phyloP scores from a whole-genome alignment of 805 yeast genomes.

The Candida methanosorbosa region DNA sequence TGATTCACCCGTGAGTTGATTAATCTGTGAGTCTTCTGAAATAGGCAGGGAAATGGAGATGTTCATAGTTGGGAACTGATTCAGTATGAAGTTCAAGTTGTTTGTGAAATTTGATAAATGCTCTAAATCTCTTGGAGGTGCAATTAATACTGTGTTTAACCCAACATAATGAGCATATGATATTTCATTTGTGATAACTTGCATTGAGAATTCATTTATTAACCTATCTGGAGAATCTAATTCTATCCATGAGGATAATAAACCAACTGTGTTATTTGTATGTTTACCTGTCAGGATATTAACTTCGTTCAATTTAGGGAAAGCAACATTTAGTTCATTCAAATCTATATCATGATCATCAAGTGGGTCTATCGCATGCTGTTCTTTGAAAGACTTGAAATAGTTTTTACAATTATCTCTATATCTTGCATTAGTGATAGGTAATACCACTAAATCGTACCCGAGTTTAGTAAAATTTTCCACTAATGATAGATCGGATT shows the following conservation, averaged over 20 bases:
- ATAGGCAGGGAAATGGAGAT: constrained; percentile 41
- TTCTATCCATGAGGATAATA: constrained; percentile 65
- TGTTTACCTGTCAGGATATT: constrained; percentile 34
- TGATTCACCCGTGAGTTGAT: constrained; percentile 10
- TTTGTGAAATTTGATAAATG: constrained; percentile 44
- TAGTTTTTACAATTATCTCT: constrained; percentile 32
- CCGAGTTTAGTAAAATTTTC: constrained; percentile 24
- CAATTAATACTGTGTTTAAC: constrained; percentile 42
- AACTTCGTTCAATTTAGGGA: constrained; percentile 33
- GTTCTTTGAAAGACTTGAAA: constrained; percentile 25
- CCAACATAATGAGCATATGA: constrained; percentile 54
- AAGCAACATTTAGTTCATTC: constrained; percentile 25
- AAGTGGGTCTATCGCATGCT: constrained; percentile 27
- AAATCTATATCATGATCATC: constrained; percentile 17
- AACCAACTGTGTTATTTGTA: constrained; percentile 37
- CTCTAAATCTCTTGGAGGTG: constrained; percentile 54
- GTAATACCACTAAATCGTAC: constrained; percentile 43
- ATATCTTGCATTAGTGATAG: constrained; percentile 45
- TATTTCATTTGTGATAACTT: constrained; percentile 51
- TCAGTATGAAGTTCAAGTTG: constrained; percentile 20
- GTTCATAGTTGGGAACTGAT: constrained; percentile 23
- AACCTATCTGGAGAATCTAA: constrained; percentile 43
- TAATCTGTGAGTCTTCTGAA: constrained; percentile 31
- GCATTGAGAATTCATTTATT: constrained; percentile 44
- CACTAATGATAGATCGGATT: constrained; percentile 21